Evolutionary conservation across 2,329 filamentous ascomycete genomes (phyloP), one percentile per base, ranked within the genome.

Genomic region (Fusarium napiforme): DNA sequence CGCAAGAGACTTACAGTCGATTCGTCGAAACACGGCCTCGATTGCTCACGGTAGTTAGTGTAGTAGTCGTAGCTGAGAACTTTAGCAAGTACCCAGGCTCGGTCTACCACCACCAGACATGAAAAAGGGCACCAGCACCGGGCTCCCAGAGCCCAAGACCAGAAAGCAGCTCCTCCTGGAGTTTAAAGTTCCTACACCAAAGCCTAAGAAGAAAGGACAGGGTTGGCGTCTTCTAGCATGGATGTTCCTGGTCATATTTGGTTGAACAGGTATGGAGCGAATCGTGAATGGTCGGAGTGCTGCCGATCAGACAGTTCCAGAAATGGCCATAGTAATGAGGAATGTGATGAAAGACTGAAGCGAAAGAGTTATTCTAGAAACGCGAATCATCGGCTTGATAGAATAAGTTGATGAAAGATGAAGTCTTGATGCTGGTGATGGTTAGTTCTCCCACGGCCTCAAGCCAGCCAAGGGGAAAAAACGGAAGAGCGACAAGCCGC

Each of bases 401-500:
- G 23, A 28, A 4, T 21, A 46, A 19, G 43, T 46, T 9, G 0
- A 28, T 46, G 2, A 28, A 46, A 28, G 23, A 3, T 28, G 18
- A 11, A 46, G 43, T 28, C 23, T 46, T 5, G 12, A 10, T 28
- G 5, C 6, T 28, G 0, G 18, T 28, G 18, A 21, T 7, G 12
- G 9, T 28, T 0, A 28, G 43, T 18, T 28, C 23, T 28, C 6
- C 6, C 23, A 21, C 0, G 2, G 18, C 43, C 23, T 46, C 23
- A 21, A 14, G 23, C 23, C 4, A 28, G 18, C 1, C 4, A 14
- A 28, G 8, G 3, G 0, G 0, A 14, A 14, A 4, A 45, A 26
- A 0, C 19, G 23, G 11, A 46, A 46, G 18, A 46, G 43, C 0
- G 2, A 28, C 4, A 5, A 28, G 23, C 23, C 16, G 2, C 18